These are phyloP conservation scores for Dactylellina haptotyla DNA, from an alignment of 2,329 filamentous ascomycete genomes.

Conservation along the genomic window DNA sequence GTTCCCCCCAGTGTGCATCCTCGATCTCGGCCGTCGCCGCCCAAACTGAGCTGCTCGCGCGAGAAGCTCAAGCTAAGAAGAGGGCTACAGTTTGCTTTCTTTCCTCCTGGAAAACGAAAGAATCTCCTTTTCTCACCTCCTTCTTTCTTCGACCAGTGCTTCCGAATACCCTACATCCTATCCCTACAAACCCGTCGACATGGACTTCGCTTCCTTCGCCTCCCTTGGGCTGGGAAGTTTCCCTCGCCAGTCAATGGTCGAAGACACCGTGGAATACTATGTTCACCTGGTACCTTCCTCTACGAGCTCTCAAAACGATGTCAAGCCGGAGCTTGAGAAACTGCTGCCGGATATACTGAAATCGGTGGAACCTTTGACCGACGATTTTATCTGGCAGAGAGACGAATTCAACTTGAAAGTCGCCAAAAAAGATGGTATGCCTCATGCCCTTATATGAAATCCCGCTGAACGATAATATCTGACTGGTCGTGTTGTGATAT, in stretches of 20 bases:
- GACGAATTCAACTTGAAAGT: constrained; percentile 78
- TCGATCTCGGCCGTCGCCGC: background rate
- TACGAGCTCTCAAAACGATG: constrained; percentile 22
- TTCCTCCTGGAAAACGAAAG: background rate
- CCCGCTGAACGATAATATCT: background rate
- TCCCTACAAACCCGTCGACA: background rate
- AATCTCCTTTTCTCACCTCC: background rate
- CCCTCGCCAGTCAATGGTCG: constrained; percentile 49
- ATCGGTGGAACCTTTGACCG: constrained; percentile 47
- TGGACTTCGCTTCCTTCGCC: constrained; percentile 42
- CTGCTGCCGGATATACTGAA: constrained; percentile 41
- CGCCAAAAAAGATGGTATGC: constrained; percentile 66
- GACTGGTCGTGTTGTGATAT: constrained; percentile 61
- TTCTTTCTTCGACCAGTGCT: background rate
- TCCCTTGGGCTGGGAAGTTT: constrained; percentile 41
- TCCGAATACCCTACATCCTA: background rate
- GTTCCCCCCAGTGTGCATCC: background rate
- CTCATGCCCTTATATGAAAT: background rate
- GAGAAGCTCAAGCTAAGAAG: background rate
- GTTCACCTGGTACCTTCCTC: constrained; percentile 29
- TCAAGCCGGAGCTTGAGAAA: constrained; percentile 28
- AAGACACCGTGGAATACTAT: constrained; percentile 51
- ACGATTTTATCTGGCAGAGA: constrained; percentile 81
- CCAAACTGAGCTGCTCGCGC: background rate
- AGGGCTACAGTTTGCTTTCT: background rate